Evolutionary conservation across 345 rosid genomes (phyloP).

Genomic region (Rhodamnia rubescens): DNA sequence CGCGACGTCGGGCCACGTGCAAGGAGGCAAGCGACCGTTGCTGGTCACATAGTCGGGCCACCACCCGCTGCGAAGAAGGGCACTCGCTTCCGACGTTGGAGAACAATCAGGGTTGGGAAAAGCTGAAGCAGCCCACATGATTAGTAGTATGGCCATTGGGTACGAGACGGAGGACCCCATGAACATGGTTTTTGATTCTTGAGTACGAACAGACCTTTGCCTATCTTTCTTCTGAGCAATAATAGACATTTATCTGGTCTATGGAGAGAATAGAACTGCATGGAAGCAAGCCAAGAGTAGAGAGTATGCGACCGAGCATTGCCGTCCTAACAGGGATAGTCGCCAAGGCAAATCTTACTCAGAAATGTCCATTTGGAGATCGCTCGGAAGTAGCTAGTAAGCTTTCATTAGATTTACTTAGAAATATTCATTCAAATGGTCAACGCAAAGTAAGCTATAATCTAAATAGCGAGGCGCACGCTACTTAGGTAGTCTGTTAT

Average conservation of each 20-base stretch:
- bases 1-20: fast-evolving
- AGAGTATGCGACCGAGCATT: background rate
- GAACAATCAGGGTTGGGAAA: background rate
- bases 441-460: background rate
- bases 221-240: background rate
- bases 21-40: background rate
- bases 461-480: background rate
- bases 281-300: background rate
- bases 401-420: background rate
- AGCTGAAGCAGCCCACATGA: background rate
- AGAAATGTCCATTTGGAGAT: background rate
- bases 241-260: background rate
- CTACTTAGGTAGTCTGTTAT: background rate
- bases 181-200: background rate
- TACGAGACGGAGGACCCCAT: background rate
- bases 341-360: background rate
- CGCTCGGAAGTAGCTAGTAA: background rate
- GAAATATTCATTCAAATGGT: no score
- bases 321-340: background rate
- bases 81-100: background rate
- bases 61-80: background rate
- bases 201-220: background rate
- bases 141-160: background rate
- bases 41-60: background rate
- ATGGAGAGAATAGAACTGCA: background rate